These are phyloP conservation scores for Lepidopterella palustris DNA, from an alignment of 495 filamentous ascomycete species.

Conservation along the genomic window DNA sequence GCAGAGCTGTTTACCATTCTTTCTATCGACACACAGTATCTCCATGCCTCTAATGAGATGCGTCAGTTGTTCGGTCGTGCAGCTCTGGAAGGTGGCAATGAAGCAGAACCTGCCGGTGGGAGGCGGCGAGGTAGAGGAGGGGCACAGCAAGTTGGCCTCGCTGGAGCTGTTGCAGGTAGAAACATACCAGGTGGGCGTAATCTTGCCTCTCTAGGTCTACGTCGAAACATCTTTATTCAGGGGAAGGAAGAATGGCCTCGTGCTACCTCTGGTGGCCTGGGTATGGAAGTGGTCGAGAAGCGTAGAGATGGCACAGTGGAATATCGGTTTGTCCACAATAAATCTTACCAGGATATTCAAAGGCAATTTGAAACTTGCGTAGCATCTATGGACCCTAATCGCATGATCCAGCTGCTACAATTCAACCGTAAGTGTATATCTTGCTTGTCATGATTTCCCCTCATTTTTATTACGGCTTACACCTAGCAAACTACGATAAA, in stretches of 20 bases:
- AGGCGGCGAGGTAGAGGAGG: slow-evolving; percentile 46
- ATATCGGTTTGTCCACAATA: slow-evolving; percentile 71
- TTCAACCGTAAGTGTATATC: slow-evolving; percentile 47
- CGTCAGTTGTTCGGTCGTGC: slow-evolving; percentile 80
- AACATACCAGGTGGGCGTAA: slow-evolving; percentile 51
- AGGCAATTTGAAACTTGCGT: slow-evolving; percentile 70
- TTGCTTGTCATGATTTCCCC: too few relatives aligned
- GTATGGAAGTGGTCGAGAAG: slow-evolving; percentile 68
- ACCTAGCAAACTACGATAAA: too few relatives aligned
- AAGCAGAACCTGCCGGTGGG: slow-evolving; percentile 38
- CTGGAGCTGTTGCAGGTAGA: slow-evolving; percentile 59
- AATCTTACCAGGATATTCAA: slow-evolving; percentile 71
- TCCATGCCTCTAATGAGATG: slow-evolving; percentile 92
- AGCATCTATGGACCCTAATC: slow-evolving; percentile 72
- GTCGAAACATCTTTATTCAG: slow-evolving; percentile 77
- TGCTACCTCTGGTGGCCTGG: slow-evolving; percentile 70
- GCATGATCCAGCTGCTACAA: slow-evolving; percentile 56
- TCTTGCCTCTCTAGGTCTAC: slow-evolving; percentile 61
- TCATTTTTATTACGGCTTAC: too few relatives aligned
- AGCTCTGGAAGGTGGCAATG: slow-evolving; percentile 55
- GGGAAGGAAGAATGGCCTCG: slow-evolving; percentile 89
- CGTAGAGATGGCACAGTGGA: slow-evolving; percentile 45
- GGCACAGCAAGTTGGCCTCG: slow-evolving; percentile 54
- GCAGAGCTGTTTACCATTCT: slow-evolving; percentile 54
- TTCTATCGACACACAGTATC: slow-evolving; percentile 65